Conservation (phyloP, 2,329 filamentous ascomycete genomes). For the Cladosporium sp. region DNA sequence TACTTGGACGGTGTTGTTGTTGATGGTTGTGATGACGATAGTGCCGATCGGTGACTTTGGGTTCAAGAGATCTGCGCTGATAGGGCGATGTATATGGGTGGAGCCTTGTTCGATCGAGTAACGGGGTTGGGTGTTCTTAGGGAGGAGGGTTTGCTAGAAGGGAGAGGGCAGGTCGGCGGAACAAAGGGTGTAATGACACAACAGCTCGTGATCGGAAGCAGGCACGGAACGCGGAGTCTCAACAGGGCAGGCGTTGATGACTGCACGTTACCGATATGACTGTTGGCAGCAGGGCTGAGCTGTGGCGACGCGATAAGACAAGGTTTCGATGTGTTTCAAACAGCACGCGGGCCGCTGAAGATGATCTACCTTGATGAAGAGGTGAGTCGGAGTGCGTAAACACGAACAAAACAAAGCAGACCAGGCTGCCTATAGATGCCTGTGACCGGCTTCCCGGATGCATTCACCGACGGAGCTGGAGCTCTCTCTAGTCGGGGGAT, state of each 20-base stretch:
- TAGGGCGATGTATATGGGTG: background rate
- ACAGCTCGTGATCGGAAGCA: conserved; percentile 6
- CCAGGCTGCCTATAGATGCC: background rate
- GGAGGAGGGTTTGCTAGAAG: background rate
- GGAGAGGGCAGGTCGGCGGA: background rate
- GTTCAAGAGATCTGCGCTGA: conserved; percentile 2
- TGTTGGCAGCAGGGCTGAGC: background rate
- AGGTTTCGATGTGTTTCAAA: conserved; percentile 3
- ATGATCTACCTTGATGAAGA: background rate
- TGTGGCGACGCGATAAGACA: conserved; percentile 8
- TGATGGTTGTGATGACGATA: background rate
- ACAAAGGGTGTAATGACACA: conserved; percentile 11
- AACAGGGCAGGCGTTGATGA: conserved; percentile 8
- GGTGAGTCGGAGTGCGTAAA: background rate
- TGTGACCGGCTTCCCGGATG: background rate
- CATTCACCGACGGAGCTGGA: background rate
- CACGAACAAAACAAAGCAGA: background rate
- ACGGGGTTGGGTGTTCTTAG: background rate
- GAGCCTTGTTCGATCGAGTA: background rate
- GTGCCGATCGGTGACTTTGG: background rate
- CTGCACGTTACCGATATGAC: background rate
- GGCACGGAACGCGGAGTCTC: conserved; percentile 7
- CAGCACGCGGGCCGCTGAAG: background rate
- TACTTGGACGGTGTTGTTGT: background rate
- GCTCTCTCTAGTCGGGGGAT: background rate